Evolutionary conservation across 2,329 filamentous ascomycete genomes (phyloP), one percentile per base, ranked within the genome.

Genomic region (Neofusicoccum sp.): DNA sequence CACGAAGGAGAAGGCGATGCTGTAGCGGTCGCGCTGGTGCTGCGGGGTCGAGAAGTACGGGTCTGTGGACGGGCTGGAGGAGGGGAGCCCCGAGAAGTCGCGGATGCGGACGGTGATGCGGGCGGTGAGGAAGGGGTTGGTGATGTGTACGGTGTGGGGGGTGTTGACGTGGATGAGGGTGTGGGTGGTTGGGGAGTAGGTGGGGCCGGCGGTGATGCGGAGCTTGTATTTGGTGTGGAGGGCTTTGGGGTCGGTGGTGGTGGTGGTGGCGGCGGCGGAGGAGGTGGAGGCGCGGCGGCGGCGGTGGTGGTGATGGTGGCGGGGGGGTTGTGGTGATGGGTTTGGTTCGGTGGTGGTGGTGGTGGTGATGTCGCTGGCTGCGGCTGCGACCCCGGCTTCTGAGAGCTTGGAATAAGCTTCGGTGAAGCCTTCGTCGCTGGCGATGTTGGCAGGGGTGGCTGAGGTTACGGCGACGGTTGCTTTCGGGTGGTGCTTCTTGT

Each of bases 1-100:
- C 1, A 75, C 64, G 49, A 76, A 76, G 0, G 72, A 73, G 63
- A 72, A 76, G 28, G 68, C 67, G 38, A 76, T 69, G 6, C 69
- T 72, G 60, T 75, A 75, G 3, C 69, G 68, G 56, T 75, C 73
- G 7, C 68, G 69, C 1, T 63, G 67, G 61, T 75, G 73, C 20
- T 67, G 58, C 6, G 67, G 65, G 56, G 74, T 69, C 3, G 63
- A 43, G 59, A 76, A 75, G 64, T 76, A 76, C 4, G 64, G 41
- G 2, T 62, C 67, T 9, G 67, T 66, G 12, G 67, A 12, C 3
- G 73, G 72, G 1, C 71, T 70, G 38, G 58, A 47, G 11, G 53
- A 65, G 4, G 73, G 73, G 7, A 76, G 66, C 48, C 73, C 64
- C 20, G 56, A 41, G 45, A 49, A 62, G 61, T 73, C 70, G 56